Evolutionary conservation across 768 basidiomycete genomes (phyloP).

Genomic region (Hericium erinaceus): DNA sequence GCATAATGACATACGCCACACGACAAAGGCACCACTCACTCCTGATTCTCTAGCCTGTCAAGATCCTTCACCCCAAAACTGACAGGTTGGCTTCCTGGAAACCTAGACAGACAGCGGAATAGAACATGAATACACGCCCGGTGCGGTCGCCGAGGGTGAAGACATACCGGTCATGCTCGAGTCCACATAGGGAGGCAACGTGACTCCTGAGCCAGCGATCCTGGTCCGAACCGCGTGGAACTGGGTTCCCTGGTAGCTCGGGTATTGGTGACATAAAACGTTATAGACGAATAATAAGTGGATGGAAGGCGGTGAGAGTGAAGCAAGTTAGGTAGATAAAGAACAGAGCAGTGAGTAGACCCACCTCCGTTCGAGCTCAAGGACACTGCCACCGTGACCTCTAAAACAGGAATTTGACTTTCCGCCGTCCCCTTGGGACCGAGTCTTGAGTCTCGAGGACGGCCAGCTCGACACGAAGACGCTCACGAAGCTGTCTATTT

Average conservation of each 20-base stretch:
- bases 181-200: conserved; percentile 56
- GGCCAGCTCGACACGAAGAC: not conserved
- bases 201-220: conserved; percentile 54
- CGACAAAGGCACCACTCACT: conserved; percentile 40
- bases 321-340: not conserved
- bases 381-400: not conserved
- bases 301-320: not conserved
- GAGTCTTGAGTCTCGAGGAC: not conserved
- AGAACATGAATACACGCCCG: not conserved
- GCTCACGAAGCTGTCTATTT: not conserved
- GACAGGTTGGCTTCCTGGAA: conserved; percentile 94
- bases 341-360: too few relatives aligned
- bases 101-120: conserved; percentile 34
- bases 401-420: not conserved
- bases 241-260: conserved; percentile 56
- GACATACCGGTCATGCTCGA: conserved; percentile 55
- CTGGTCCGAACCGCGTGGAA: conserved; percentile 48
- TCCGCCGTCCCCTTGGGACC: not conserved
- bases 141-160: not conserved
- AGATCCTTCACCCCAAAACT: conserved; percentile 73
- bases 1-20: not conserved
- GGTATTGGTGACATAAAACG: conserved; percentile 32
- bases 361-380: not conserved
- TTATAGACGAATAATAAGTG: not conserved
- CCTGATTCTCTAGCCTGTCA: conserved; percentile 67